Base-by-base conservation (phyloP, 2,329 filamentous ascomycete genomes). In the Lachnellula cervina region DNA sequence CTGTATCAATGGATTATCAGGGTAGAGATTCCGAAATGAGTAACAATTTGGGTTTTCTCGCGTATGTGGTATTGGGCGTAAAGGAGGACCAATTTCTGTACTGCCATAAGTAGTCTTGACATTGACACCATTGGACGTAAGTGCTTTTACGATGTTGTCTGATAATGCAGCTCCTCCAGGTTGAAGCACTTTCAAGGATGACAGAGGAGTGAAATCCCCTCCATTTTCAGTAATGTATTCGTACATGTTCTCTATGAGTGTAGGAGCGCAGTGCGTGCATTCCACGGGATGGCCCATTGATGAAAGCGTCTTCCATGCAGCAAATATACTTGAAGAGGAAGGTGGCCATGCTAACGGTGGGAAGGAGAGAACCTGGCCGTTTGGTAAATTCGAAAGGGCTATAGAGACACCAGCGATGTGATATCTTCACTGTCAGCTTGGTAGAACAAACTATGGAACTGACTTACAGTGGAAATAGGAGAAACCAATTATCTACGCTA, bases 31-130 rank as follows among this genome's bases (percentile, higher is more conserved):
- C 32, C 64, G 59, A 38, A 68, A 66, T 16, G 59, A 62, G 46
- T 68, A 69, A 47, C 67, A 69, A 42, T 62, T 56, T 9, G 64
- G 59, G 47, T 66, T 68, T 8, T 61, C 51, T 32, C 57, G 53
- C 2, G 64, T 65, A 40, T 68, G 66, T 1, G 66, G 64, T 23
- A 70, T 65, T 34, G 67, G 64, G 4, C 67, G 64, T 21, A 67
- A 63, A 9, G 66, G 64, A n/a, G 68, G 67, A 2, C 68, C 67
- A 49, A 70, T 69, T 54, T 70, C 68, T 5, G 68, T 69, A 34
- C 63, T 67, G 2, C 68, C 68, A 44, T 69, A 70, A 0, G 67
- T 69, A 13, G 68, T 68, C 50, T 70, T 70, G 46, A 69, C 64
- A 50, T 70, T 70, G 2, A 68, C 63, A 6, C 66, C 67, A 4